A percentile compares a stretch with the other conserved stretches of the same genome.
Conservation (phyloP, 2,329 filamentous ascomycete genomes). For the Monilinia vaccinii-corymbosi region DNA sequence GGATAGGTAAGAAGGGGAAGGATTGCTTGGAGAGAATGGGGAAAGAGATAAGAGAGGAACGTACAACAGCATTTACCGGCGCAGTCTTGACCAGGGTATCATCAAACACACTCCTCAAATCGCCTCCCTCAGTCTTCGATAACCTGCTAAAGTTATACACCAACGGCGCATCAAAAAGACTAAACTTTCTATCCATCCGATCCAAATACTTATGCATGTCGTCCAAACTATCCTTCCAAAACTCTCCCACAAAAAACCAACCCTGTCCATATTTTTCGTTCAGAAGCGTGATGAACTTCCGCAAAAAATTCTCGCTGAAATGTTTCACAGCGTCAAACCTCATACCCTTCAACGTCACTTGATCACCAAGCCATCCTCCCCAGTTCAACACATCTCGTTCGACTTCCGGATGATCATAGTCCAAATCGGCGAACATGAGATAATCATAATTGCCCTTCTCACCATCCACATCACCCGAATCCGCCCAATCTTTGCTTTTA, state of each 20-base stretch:
- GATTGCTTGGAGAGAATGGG: too few relatives aligned
- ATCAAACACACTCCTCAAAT: constrained; percentile 56
- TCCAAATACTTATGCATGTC: constrained; percentile 49
- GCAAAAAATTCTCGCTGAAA: constrained; percentile 57
- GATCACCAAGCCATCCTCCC: constrained; percentile 56
- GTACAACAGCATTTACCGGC: constrained; percentile 48
- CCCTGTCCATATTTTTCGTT: constrained; percentile 40
- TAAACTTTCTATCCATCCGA: constrained; percentile 47
- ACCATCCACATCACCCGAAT: constrained; percentile 46
- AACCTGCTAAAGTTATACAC: constrained; percentile 57
- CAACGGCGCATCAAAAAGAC: constrained; percentile 59
- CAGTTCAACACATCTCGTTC: constrained; percentile 54
- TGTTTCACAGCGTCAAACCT: constrained; percentile 67
- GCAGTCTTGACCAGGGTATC: constrained; percentile 45
- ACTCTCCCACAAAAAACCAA: constrained; percentile 61
- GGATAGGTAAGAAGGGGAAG: too few relatives aligned
- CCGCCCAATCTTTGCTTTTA: constrained; percentile 52
- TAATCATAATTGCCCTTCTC: constrained; percentile 62
- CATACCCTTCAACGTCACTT: constrained; percentile 55
- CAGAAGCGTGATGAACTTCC: constrained; percentile 51
- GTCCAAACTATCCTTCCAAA: constrained; percentile 51
- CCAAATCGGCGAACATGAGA: constrained; percentile 64
- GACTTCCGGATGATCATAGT: constrained; percentile 56
- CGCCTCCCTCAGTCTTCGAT: constrained; percentile 45
- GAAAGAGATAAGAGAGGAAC: constrained; percentile 17